These are phyloP conservation scores for Pseudonitzschia multiseries DNA, from an alignment of 108 stramenopile species.

Conservation along the genomic window DNA sequence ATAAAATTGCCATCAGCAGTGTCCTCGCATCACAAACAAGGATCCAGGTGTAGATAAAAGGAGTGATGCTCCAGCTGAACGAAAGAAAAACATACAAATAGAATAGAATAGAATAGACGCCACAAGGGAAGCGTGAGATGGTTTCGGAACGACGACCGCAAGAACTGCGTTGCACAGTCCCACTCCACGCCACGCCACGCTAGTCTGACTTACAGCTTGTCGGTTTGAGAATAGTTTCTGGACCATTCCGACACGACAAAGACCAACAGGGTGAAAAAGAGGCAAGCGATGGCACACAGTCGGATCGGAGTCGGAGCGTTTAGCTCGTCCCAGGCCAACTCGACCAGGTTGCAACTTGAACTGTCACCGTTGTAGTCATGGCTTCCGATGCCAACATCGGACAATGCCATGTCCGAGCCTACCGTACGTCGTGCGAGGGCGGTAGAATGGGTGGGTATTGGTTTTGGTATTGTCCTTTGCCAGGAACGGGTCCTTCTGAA, in stretches of 20 bases:
- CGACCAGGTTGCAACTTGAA: background rate
- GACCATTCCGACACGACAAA: constrained; percentile 49
- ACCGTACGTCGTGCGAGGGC: no score
- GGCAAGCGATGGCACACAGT: background rate
- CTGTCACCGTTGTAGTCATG: background rate
- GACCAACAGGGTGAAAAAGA: constrained; percentile 3
- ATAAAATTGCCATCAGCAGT: constrained; percentile 54
- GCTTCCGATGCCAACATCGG: background rate
- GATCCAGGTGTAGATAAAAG: constrained; percentile 70
- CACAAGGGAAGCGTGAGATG: background rate
- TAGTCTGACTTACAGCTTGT: constrained; percentile 42
- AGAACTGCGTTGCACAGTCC: no score
- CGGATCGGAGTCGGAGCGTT: background rate
- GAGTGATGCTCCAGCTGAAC: constrained; percentile 57
- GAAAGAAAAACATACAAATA: background rate
- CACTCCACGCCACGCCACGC: no score
- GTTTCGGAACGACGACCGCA: no score
- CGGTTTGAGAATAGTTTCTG: constrained; percentile 69
- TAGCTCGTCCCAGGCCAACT: background rate
- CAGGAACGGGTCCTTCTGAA: no score
- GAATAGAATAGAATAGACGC: no score
- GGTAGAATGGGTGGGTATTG: no score
- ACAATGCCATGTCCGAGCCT: background rate
- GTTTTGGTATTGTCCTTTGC: no score
- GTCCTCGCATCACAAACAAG: constrained; percentile 52